Conservation (phyloP, 78 protist species). For the Goniomonas avonlea region DNA sequence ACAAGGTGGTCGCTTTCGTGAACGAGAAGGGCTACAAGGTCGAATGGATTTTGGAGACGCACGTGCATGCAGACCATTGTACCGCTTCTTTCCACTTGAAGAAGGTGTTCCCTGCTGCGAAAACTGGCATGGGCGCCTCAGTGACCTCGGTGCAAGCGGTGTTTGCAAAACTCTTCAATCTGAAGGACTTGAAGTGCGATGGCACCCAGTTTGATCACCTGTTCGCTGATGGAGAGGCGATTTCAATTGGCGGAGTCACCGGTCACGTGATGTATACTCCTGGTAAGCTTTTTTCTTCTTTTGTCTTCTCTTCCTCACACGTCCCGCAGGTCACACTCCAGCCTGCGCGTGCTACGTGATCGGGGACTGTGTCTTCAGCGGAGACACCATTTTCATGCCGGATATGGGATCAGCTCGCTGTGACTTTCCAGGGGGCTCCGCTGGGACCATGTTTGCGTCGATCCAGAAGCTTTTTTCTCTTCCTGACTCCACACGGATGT, state of each 20-base stretch:
- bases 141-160: slow-evolving; percentile 31
- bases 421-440: slow-evolving; percentile 60
- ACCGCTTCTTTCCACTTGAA: too few species aligned
- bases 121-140: slow-evolving; percentile 38
- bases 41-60: slow-evolving; percentile 54
- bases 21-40: slow-evolving; percentile 16
- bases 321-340: slow-evolving; percentile 72
- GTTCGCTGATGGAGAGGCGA: slow-evolving; percentile 35
- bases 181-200: slow-evolving; percentile 19
- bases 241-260: slow-evolving; percentile 33
- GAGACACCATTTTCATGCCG: slow-evolving; percentile 61
- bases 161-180: slow-evolving; percentile 22
- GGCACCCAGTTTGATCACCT: slow-evolving; percentile 46
- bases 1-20: slow-evolving; percentile 22
- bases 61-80: slow-evolving; percentile 56
- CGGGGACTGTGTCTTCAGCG: slow-evolving; percentile 42
- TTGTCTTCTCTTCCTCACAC: too few species aligned
- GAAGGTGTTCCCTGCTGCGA: neutral
- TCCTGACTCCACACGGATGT: slow-evolving; percentile 32
- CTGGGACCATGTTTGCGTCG: slow-evolving; percentile 27
- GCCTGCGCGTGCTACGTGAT: slow-evolving; percentile 54
- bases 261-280: slow-evolving; percentile 48
- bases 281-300: too few species aligned
- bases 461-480: slow-evolving; percentile 43
- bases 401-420: slow-evolving; percentile 66